Evolutionary conservation across 495 filamentous ascomycete genomes (phyloP).

Genomic region (Pyrenopolyporus hunteri): DNA sequence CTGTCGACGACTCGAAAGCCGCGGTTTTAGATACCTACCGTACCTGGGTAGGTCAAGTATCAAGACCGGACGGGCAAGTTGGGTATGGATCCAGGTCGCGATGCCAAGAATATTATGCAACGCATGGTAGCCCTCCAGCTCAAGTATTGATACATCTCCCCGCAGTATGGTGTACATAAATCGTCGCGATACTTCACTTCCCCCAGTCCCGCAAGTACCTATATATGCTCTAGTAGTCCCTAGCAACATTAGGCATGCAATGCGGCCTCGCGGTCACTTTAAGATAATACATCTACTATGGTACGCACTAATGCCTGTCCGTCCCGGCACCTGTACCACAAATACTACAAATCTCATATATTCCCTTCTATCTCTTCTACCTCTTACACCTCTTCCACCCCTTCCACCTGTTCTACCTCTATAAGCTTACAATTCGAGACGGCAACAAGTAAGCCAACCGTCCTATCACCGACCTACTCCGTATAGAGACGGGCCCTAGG

Average conservation of each 20-base stretch:
- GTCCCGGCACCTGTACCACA: conserved; percentile 4
- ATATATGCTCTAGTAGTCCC: conserved; percentile 22
- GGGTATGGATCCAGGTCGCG: conserved; percentile 20
- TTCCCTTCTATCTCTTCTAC: too few relatives aligned
- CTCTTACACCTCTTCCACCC: too few relatives aligned
- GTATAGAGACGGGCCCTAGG: neutral
- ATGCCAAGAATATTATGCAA: conserved; percentile 33
- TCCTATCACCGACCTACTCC: neutral
- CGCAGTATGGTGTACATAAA: conserved; percentile 35
- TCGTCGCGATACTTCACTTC: conserved; percentile 34
- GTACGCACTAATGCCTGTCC: conserved; percentile 18
- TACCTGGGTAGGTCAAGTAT: conserved; percentile 5
- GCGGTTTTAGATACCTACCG: neutral
- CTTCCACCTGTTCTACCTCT: too few relatives aligned
- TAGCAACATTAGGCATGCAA: conserved; percentile 22
- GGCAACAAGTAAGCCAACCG: neutral
- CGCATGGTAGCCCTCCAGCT: conserved; percentile 12
- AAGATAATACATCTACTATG: conserved; percentile 19
- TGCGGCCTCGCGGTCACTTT: conserved; percentile 30
- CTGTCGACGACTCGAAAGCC: neutral
- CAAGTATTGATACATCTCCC: conserved; percentile 37
- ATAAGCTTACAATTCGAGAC: neutral
- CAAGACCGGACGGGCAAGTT: neutral
- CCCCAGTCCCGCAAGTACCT: conserved; percentile 38
- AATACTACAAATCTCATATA: neutral